A percentile compares a stretch with the other conserved stretches of the same genome.
phyloP scores from a whole-genome alignment of 1,284 basidiomycete species.

The Rhodotorula glutinis region DNA sequence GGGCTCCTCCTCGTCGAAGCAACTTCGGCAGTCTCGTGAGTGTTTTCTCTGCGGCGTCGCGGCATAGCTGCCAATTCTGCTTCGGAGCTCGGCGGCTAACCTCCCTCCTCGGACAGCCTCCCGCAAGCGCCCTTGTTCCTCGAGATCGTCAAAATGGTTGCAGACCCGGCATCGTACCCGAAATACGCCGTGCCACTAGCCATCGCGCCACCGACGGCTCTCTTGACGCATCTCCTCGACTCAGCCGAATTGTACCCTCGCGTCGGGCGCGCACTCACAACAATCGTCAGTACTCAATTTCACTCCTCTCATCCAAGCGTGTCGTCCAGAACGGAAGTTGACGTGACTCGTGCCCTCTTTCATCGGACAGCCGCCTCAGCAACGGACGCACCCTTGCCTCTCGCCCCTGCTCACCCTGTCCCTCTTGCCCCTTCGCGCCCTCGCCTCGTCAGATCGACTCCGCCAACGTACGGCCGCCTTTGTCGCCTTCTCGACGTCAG shows the following conservation, averaged over 20 bases:
- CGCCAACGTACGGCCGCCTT: constrained; percentile 50
- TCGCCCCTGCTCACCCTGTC: constrained; percentile 52
- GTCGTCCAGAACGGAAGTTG: too few relatives aligned
- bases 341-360: too few relatives aligned
- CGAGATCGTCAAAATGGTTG: constrained; percentile 40
- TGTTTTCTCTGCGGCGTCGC: too few relatives aligned
- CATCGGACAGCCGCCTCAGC: constrained; percentile 54
- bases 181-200: constrained; percentile 11
- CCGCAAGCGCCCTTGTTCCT: constrained; percentile 40
- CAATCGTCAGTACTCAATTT: constrained; percentile 25
- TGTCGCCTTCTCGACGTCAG: constrained; percentile 17
- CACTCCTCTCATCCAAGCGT: constrained; percentile 27
- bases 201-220: neutral
- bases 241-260: constrained; percentile 11
- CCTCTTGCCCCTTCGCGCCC: constrained; percentile 48
- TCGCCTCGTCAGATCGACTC: constrained; percentile 55
- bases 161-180: constrained; percentile 35
- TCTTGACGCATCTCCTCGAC: constrained; percentile 19
- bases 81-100: too few relatives aligned
- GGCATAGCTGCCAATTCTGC: too few relatives aligned
- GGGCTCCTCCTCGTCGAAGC: constrained; percentile 46
- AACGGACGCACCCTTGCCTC: constrained; percentile 49
- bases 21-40: constrained; percentile 53
- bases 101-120: neutral
- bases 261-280: constrained; percentile 17